Evolutionary conservation across 257 asterid genomes (phyloP).

Genomic region (Lavandula angustifolia): DNA sequence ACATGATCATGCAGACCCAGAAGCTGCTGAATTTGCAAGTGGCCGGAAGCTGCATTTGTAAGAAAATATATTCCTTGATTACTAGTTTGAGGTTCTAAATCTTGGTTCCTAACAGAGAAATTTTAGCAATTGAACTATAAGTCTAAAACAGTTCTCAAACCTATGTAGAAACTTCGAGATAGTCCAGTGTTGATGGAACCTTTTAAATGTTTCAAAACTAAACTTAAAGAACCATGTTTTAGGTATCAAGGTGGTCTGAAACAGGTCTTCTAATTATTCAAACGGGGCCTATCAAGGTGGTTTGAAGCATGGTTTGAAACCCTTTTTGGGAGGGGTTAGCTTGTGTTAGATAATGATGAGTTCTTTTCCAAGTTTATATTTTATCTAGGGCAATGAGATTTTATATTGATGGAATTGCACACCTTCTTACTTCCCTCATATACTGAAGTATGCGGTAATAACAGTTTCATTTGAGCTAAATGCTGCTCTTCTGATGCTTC

Average conservation of each 20-base stretch:
- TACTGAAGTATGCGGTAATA: conserved; percentile 15
- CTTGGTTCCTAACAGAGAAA: conserved; percentile 23
- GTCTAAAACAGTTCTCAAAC: conserved; percentile 4
- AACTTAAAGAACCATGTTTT: conserved; percentile 9
- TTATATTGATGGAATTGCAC: background rate
- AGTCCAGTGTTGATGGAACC: conserved; percentile 3
- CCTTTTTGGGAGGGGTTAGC: conserved; percentile 13
- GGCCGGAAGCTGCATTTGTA: conserved; percentile 94
- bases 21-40: conserved; percentile 73
- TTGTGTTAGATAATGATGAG: background rate
- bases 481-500: conserved; percentile 27
- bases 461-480: conserved; percentile 21
- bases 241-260: conserved; percentile 7
- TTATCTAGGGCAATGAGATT: background rate
- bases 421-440: conserved; percentile 6
- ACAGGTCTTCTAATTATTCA: conserved; percentile 10
- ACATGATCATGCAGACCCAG: conserved; percentile 66
- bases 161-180: conserved; percentile 21
- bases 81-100: conserved; percentile 19
- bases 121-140: conserved; percentile 16
- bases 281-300: background rate
- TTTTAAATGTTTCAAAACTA: background rate
- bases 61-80: conserved; percentile 36
- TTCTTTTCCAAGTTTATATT: background rate
- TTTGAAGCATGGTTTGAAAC: background rate